Conservation (phyloP, 148 eudicot species). For the Mesembryanthemum crystallinum region DNA sequence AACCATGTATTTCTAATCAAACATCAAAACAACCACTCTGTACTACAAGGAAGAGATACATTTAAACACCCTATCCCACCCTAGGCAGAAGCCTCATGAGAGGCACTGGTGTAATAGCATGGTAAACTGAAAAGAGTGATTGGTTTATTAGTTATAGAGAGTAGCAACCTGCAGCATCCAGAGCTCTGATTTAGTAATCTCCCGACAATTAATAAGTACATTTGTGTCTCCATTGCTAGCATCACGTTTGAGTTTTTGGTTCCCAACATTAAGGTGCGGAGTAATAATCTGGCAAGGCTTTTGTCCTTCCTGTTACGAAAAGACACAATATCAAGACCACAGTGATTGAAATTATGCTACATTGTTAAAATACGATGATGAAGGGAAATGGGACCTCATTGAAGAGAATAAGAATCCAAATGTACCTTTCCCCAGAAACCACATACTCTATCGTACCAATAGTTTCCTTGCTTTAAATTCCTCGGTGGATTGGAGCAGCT, state of each 20-base stretch:
- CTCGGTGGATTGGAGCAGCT: slow-evolving; percentile 62
- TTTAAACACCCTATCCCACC: not conserved
- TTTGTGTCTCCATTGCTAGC: slow-evolving; percentile 68
- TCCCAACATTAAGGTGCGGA: slow-evolving; percentile 32
- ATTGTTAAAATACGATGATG: not conserved
- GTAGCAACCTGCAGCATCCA: slow-evolving; percentile 51
- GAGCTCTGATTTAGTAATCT: slow-evolving; percentile 54
- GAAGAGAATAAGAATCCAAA: slow-evolving; percentile 4
- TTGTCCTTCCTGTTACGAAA: slow-evolving; percentile 59
- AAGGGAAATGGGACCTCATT: no score
- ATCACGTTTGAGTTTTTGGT: slow-evolving; percentile 28
- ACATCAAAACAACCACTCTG: not conserved
- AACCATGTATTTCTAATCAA: not conserved
- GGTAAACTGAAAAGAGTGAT: not conserved
- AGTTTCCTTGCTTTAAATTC: slow-evolving; percentile 64
- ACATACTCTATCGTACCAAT: slow-evolving; percentile 85
- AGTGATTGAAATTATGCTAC: not conserved
- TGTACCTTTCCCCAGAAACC: slow-evolving; percentile 96
- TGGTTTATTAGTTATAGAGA: not conserved
- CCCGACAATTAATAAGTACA: slow-evolving; percentile 47
- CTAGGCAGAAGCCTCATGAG: not conserved
- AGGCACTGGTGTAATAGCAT: not conserved
- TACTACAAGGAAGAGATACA: not conserved
- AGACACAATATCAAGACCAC: not conserved
- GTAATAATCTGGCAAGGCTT: slow-evolving; percentile 52